A percentile compares a stretch with the other conserved stretches of the same genome.
Conservation (phyloP, 2,329 filamentous ascomycete genomes). For the Basipetospora chlamydospora region DNA sequence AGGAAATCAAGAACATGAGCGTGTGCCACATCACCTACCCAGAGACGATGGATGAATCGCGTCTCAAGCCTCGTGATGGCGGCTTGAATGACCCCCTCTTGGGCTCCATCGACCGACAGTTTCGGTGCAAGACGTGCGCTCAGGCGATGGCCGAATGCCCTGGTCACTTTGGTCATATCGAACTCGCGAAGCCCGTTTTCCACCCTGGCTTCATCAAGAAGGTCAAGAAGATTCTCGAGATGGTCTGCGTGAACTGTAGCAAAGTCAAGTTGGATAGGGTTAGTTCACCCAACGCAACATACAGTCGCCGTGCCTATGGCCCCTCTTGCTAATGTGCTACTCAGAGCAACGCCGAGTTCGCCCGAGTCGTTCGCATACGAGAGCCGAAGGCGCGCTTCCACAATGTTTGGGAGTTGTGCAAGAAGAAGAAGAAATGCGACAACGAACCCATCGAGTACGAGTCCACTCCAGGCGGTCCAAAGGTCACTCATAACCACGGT, state of each 20-base stretch:
- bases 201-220: slow-evolving; percentile 95
- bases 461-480: too few species aligned
- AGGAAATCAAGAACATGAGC: slow-evolving; percentile 99
- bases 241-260: slow-evolving; percentile 97
- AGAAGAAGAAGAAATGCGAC: slow-evolving; percentile 74
- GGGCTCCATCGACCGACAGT: slow-evolving; percentile 89
- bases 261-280: slow-evolving; percentile 96
- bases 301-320: slow-evolving; percentile 23
- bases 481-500: slow-evolving; percentile 48
- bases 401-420: slow-evolving; percentile 81
- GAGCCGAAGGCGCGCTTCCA: slow-evolving; percentile 94
- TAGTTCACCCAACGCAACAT: slow-evolving; percentile 40
- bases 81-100: slow-evolving; percentile 93
- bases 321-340: slow-evolving; percentile 38
- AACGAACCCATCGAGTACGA: slow-evolving; percentile 39
- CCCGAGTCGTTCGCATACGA: slow-evolving; percentile 65
- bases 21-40: slow-evolving; percentile 92
- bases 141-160: slow-evolving; percentile 94
- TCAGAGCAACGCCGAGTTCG: slow-evolving; percentile 74
- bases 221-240: slow-evolving; percentile 98
- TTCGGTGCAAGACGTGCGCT: slow-evolving; percentile 90
- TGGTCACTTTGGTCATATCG: slow-evolving; percentile 97
- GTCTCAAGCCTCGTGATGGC: slow-evolving; percentile 75
- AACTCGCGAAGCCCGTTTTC: slow-evolving; percentile 90
- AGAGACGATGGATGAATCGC: slow-evolving; percentile 98